Conservation (phyloP, 2,329 filamentous ascomycete genomes). For the Nemania sp. region DNA sequence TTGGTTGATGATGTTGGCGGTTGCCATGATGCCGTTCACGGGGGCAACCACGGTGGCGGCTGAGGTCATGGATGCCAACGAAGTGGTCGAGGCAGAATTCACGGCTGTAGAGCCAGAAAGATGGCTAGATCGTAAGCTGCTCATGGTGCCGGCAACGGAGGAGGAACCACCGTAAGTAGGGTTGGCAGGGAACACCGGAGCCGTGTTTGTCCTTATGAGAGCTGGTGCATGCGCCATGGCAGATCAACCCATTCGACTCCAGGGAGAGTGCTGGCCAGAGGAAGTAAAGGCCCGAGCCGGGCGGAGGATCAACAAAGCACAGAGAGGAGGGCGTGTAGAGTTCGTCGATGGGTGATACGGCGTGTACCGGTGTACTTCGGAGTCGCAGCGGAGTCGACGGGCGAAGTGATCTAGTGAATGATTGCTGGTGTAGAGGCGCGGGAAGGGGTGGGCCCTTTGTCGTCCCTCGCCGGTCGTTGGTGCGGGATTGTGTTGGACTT, state of each 20-base stretch:
- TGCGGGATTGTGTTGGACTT: slow-evolving; percentile 14
- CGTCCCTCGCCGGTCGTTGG: slow-evolving; percentile 7
- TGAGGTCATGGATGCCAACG: slow-evolving; percentile 54
- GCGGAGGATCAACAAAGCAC: not conserved
- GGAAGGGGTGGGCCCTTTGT: slow-evolving; percentile 13
- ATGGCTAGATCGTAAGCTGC: slow-evolving; percentile 62
- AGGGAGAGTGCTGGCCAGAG: slow-evolving; percentile 1
- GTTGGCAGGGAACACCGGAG: slow-evolving; percentile 57
- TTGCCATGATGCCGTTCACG: slow-evolving; percentile 70
- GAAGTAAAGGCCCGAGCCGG: not conserved
- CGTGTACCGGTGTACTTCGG: slow-evolving; percentile 4
- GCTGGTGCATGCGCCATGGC: slow-evolving; percentile 63
- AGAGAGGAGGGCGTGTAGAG: not conserved
- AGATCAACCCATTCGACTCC: slow-evolving; percentile 40
- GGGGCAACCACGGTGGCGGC: slow-evolving; percentile 44
- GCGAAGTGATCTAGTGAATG: slow-evolving; percentile 3
- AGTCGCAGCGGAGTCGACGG: slow-evolving; percentile 9
- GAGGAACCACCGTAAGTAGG: slow-evolving; percentile 51
- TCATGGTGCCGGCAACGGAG: slow-evolving; percentile 47
- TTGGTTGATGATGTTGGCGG: slow-evolving; percentile 95
- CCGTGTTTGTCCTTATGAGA: slow-evolving; percentile 62
- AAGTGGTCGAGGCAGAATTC: slow-evolving; percentile 53
- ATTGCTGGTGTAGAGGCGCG: not conserved
- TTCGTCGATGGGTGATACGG: not conserved
- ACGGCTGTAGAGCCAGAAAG: slow-evolving; percentile 64